phyloP scores from a whole-genome alignment of 1,284 basidiomycete genomes.

The Coniophora puteana region DNA sequence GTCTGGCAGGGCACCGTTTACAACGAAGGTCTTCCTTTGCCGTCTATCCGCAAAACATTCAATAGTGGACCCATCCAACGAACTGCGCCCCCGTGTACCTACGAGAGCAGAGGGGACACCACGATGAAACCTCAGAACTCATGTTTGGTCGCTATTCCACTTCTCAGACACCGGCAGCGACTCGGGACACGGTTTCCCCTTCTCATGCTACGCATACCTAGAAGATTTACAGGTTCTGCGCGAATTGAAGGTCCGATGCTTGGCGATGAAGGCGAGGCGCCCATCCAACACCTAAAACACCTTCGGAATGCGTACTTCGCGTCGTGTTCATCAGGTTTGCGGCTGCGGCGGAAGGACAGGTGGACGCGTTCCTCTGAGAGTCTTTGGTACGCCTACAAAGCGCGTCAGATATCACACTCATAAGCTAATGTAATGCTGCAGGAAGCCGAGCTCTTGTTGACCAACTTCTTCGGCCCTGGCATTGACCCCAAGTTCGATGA shows the following conservation, averaged over 20 bases:
- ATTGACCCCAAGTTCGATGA: conserved; percentile 80
- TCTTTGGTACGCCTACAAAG: conserved; percentile 61
- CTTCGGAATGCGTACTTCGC: conserved; percentile 83
- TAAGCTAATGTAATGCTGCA: no score
- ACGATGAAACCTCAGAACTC: conserved; percentile 67
- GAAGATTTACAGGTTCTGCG: no score
- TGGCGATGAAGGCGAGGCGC: no score
- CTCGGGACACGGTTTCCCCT: conserved; percentile 46
- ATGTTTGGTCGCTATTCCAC: conserved; percentile 68
- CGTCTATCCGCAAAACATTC: conserved; percentile 87
- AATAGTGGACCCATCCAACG: conserved; percentile 61
- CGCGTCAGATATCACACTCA: no score
- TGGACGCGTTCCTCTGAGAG: conserved; percentile 68
- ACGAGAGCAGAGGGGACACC: conserved; percentile 49
- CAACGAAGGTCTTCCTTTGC: conserved; percentile 84
- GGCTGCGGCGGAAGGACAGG: conserved; percentile 72
- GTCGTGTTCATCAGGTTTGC: conserved; percentile 86
- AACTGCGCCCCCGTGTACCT: conserved; percentile 38
- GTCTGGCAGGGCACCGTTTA: conserved; percentile 45
- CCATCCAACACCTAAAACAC: conserved; percentile 68
- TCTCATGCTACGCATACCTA: no score
- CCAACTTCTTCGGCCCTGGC: conserved; percentile 63
- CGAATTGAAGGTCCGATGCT: conserved; percentile 48
- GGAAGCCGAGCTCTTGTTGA: conserved; percentile 68
- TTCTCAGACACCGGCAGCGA: conserved; percentile 69